Evolutionary conservation across 73 alveolate genomes (phyloP), one percentile per base, ranked within the genome.

Genomic region (Chromera velia): DNA sequence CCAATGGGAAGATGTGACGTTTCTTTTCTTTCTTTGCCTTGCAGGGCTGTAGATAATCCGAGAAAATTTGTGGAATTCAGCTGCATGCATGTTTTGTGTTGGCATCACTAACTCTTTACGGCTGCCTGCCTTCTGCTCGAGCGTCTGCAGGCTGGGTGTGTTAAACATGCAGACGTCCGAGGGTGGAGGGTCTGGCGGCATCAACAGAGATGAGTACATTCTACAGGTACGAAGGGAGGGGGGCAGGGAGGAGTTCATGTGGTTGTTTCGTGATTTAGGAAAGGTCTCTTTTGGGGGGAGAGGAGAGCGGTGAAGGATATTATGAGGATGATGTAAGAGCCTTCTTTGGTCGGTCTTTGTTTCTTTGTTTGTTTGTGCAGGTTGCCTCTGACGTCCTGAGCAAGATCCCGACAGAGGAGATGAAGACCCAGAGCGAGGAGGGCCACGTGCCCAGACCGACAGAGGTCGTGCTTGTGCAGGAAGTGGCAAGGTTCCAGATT

Each of bases 391-490:
- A n/a, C n/a, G n/a, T n/a, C n/a, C n/a, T n/a, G n/a, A n/a, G n/a
- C 63, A 10, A 10, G 63, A 45, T 9, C 63, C 63, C 63, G 9
- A 18, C 26, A 45, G 18, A 45, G 26, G 9, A 62, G 80, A 73
- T 80, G 85, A 76, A 18, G 80, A 87, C 83, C 78, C 86, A 30
- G 68, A 81, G 67, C 90, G 82, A 84, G 85, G 63, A 46, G 89
- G 94, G 74, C 81, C 95, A 90, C 31, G 89, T 70, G 62, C 93
- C 93, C 33, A 82, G 96, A 1, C 99, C 99, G 7, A 88, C 95
- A 30, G 92, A 92, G 65, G 98, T 95, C 70, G 99, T 96, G 80
- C 94, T 96, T 30, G 76, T 96, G 77, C 96, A 96, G 85, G 99
- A 96, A 87, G 81, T 96, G 46, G 99, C 95, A 85, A 83, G 99